Percentiles rank a stretch among this genome's conserved stretches.
Conservation (phyloP, 441 rosid species). For the Flueggea neowawraea region DNA sequence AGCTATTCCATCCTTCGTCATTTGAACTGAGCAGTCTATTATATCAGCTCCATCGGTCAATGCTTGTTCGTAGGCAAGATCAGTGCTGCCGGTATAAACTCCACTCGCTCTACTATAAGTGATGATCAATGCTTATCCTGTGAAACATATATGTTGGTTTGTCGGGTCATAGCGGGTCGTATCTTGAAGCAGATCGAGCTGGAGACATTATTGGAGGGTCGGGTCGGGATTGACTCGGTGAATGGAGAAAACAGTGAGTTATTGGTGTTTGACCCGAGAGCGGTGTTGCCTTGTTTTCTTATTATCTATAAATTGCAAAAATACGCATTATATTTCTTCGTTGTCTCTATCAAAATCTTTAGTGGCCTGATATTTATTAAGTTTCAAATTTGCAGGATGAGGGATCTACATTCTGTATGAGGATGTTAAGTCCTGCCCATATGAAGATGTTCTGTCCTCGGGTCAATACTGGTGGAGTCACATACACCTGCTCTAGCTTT, state of each 20-base stretch:
- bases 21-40: constrained; percentile 87
- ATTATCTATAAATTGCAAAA: constrained; percentile 83
- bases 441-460: no score
- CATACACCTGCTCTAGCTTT: no score
- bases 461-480: no score
- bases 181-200: constrained; percentile 45
- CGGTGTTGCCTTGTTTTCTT: constrained; percentile 90
- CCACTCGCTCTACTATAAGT: constrained; percentile 93
- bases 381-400: no score
- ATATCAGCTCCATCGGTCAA: constrained; percentile 74
- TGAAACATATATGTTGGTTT: constrained; percentile 58
- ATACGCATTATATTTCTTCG: constrained; percentile 6
- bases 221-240: constrained; percentile 79
- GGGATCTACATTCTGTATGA: no score
- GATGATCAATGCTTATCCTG: constrained; percentile 57
- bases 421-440: no score
- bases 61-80: constrained; percentile 82
- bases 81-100: constrained; percentile 76
- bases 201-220: constrained; percentile 39
- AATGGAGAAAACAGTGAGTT: constrained; percentile 78
- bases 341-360: no score
- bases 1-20: constrained; percentile 79
- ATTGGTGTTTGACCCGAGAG: constrained; percentile 81
- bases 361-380: no score
- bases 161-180: constrained; percentile 88